These are phyloP conservation scores for Cordyceps militaris DNA, from an alignment of 2,329 filamentous ascomycete genomes.

Conservation along the genomic window DNA sequence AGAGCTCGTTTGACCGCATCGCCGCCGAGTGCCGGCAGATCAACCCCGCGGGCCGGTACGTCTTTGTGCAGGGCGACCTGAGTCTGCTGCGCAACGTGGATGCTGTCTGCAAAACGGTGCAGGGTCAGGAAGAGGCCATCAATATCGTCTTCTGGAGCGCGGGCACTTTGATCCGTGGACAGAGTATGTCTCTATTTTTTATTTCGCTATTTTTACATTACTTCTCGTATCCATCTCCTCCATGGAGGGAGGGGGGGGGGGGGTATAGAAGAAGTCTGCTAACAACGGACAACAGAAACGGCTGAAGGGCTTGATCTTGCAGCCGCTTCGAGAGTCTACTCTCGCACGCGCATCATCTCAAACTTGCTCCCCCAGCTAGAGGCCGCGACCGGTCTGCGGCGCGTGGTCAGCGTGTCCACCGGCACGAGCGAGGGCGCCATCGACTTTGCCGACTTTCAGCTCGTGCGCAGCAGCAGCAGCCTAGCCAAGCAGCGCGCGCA, in stretches of 20 bases:
- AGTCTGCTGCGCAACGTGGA: conserved; percentile 46
- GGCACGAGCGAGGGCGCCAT: background rate
- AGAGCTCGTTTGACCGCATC: conserved; percentile 30
- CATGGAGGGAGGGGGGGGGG: too few relatives aligned
- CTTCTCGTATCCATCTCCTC: background rate
- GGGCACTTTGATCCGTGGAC: conserved; percentile 25
- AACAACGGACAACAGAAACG: conserved; percentile 36
- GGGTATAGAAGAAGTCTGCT: background rate
- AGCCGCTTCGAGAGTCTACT: conserved; percentile 47
- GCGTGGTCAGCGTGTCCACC: background rate
- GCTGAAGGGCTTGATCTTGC: conserved; percentile 48
- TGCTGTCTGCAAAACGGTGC: conserved; percentile 38
- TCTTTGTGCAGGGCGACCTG: conserved; percentile 43
- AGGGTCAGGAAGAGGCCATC: conserved; percentile 33
- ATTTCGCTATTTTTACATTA: background rate
- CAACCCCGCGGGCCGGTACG: conserved; percentile 37
- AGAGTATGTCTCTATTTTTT: conserved; percentile 12
- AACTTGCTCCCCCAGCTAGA: conserved; percentile 44
- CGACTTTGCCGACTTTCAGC: background rate
- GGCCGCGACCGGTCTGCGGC: background rate
- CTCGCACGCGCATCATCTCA: conserved; percentile 47
- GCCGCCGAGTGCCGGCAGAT: conserved; percentile 32
- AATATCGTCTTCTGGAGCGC: conserved; percentile 41
- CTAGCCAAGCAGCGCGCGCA: background rate
- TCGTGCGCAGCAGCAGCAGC: background rate